phyloP scores from a whole-genome alignment of 2,329 filamentous ascomycete species.

The Fusarium subtropicale region DNA sequence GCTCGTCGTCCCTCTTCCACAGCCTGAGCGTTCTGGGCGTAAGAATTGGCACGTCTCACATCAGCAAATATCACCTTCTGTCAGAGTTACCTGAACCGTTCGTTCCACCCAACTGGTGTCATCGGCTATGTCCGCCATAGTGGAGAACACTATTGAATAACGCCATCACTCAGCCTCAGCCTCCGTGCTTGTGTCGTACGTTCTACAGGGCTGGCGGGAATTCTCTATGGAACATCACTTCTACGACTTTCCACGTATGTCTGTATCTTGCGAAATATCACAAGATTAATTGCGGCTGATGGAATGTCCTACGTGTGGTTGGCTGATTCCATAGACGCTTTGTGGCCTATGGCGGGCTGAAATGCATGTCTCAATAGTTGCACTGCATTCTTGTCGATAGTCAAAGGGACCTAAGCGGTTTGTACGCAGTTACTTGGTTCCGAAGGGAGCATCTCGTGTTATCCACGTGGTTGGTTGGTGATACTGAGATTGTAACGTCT shows the following conservation, averaged over 20 bases:
- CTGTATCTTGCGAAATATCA: not conserved
- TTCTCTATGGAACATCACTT: not conserved
- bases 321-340: not conserved
- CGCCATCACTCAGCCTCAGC: not conserved
- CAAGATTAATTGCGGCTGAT: not conserved
- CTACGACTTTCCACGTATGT: not conserved
- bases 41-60: not conserved
- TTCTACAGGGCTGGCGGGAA: not conserved
- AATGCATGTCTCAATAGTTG: not conserved
- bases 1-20: not conserved
- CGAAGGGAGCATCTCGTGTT: not conserved
- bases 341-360: not conserved
- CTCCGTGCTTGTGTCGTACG: not conserved
- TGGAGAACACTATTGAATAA: not conserved
- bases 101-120: not conserved
- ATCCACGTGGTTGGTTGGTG: not conserved
- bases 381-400: not conserved
- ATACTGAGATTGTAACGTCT: not conserved
- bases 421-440: not conserved
- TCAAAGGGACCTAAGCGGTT: not conserved
- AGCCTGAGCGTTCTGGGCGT: accelerated
- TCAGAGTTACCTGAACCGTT: not conserved
- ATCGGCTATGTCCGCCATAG: not conserved
- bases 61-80: not conserved
- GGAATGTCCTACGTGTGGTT: not conserved